These are phyloP conservation scores for Candida taoyuanica DNA, from an alignment of 805 yeast species.

Conservation along the genomic window DNA sequence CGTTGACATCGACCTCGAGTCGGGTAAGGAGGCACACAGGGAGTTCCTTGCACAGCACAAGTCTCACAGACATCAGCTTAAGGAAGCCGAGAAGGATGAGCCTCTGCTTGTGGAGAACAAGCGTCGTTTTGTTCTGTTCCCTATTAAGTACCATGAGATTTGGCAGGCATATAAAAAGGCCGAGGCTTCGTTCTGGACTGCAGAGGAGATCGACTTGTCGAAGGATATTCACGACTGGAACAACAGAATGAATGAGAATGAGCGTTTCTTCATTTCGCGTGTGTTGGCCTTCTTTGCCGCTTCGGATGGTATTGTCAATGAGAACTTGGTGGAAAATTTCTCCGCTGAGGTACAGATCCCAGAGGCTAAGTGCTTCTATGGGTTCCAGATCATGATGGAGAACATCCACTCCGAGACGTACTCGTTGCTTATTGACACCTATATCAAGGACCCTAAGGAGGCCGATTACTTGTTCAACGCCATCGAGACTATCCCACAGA, in stretches of 20 bases:
- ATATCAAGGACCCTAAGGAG: conserved; percentile 94
- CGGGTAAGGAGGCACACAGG: conserved; percentile 39
- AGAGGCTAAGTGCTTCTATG: conserved; percentile 98
- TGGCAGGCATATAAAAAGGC: conserved; percentile 99
- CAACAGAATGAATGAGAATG: conserved; percentile 80
- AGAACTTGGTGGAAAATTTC: conserved; percentile 94
- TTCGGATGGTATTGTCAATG: conserved; percentile 97
- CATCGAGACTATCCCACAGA: conserved; percentile 92
- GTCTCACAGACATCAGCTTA: conserved; percentile 68
- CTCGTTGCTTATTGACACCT: conserved; percentile 89
- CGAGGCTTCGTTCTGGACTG: conserved; percentile 99
- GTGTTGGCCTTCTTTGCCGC: conserved; percentile 98
- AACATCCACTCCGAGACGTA: conserved; percentile 97
- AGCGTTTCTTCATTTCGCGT: conserved; percentile 86
- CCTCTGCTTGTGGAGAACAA: conserved; percentile 83
- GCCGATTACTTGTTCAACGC: conserved; percentile 89
- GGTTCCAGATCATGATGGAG: conserved; percentile 99
- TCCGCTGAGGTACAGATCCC: conserved; percentile 96
- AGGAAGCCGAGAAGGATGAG: conserved; percentile 78
- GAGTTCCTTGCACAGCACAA: conserved; percentile 56
- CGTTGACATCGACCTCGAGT: conserved; percentile 21
- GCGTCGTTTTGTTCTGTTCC: conserved; percentile 88
- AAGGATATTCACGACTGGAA: conserved; percentile 95
- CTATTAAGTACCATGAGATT: conserved; percentile 93
- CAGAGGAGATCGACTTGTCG: conserved; percentile 94